Evolutionary conservation across 2,329 filamentous ascomycete genomes (phyloP), one percentile per base, ranked within the genome.

Genomic region (Phialocephala sp.): DNA sequence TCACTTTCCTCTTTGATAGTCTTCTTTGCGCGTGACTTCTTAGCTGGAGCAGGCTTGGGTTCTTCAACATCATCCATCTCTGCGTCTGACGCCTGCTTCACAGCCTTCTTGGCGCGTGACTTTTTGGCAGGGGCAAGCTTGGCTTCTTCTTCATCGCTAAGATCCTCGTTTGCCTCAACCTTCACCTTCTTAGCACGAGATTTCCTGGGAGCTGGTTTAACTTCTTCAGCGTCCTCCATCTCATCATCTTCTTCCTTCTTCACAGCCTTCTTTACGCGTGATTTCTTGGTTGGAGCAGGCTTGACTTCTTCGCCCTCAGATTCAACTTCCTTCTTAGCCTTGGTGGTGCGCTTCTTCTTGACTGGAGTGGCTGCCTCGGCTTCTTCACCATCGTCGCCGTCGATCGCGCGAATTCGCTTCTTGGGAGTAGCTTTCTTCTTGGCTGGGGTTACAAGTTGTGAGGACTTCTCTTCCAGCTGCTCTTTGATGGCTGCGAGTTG

Each of bases 261-360:
- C 27, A n/a, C 35, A 5, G 45, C 47, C 52, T 55, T 55, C 8
- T 18, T 20, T 6, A 65, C 66, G 47, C 71, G 71, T 45, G 68
- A 43, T 57, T 73, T 73, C 63, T 75, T 75, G 9, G 68, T 55
- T 35, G 71, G 57, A 18, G 50, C 52, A 39, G 60, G 47, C 36
- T 63, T 63, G n/a, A 57, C 62, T 37, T 66, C 66, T 37, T 66
- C 68, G 11, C 65, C 69, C 6, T 69, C 67, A n/a, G 63, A 60
- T 36, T 67, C 66, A 20, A 62, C 66, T 24, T 66, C 64, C 56
- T 69, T 68, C 52, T 71, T 69, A 14, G 59, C 65, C 56, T 77
- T 77, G 12, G 72, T 65, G 36, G 56, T 72, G 59, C 77, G 77
- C 73, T 81, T 80, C 74, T 81, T 82, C 20, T 78, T 72, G 45